These are phyloP conservation scores for Aspergillus sp. DNA, from an alignment of 2,329 filamentous ascomycete genomes.

Conservation along the genomic window DNA sequence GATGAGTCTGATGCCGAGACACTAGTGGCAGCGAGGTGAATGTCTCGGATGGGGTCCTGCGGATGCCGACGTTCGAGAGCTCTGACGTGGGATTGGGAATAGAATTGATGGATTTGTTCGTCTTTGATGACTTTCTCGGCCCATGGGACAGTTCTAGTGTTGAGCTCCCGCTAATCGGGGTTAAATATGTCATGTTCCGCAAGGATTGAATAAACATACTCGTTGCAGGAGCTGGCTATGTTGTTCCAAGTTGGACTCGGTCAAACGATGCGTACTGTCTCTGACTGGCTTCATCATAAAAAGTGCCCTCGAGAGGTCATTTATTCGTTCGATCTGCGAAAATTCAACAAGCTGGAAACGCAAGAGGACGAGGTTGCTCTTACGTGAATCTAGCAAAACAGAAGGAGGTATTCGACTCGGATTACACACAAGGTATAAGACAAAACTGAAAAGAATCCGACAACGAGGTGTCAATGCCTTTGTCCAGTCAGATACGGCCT, in stretches of 20 bases:
- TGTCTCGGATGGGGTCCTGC: neutral
- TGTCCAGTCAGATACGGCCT: no score
- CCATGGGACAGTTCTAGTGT: constrained; percentile 6
- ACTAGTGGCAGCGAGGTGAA: neutral
- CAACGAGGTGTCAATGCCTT: no score
- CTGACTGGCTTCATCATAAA: no score
- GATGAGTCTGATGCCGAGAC: neutral
- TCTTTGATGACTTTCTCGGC: constrained; percentile 12
- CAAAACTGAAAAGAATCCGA: no score
- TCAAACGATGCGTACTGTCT: constrained; percentile 2
- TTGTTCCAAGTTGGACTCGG: constrained; percentile 6
- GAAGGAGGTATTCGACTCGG: no score
- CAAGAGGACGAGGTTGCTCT: no score
- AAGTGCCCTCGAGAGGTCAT: no score
- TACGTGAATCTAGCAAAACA: no score
- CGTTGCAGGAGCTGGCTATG: neutral
- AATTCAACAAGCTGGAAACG: no score
- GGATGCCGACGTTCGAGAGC: neutral
- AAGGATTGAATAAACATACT: neutral
- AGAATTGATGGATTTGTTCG: constrained; percentile 12
- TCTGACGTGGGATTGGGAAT: constrained; percentile 4
- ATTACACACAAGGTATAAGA: no score
- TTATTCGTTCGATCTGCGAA: no score
- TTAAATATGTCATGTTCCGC: neutral
- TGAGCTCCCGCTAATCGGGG: neutral